These are phyloP conservation scores for Trametes punicea DNA, from an alignment of 768 basidiomycete genomes.

Conservation along the genomic window DNA sequence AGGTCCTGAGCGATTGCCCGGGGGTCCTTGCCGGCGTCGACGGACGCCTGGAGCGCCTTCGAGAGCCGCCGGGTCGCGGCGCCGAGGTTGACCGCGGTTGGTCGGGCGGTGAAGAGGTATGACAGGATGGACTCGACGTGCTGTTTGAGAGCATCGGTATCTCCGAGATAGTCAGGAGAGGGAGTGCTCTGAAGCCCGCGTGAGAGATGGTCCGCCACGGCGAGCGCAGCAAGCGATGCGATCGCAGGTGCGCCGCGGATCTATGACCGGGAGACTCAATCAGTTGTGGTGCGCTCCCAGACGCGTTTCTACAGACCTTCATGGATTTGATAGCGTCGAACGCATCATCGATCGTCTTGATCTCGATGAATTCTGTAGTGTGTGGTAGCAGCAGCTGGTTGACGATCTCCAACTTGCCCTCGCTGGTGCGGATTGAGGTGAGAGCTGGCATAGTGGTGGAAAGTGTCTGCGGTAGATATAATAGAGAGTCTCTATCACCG, in stretches of 20 bases:
- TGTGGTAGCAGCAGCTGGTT: constrained; percentile 88
- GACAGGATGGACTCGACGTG: constrained; percentile 61
- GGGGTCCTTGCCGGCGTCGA: constrained; percentile 40
- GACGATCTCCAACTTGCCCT: constrained; percentile 73
- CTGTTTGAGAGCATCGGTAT: constrained; percentile 46
- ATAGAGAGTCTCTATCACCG: neutral
- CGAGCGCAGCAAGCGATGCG: constrained; percentile 84
- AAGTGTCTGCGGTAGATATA: neutral
- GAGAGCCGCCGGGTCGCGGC: constrained; percentile 76
- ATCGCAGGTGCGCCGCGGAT: constrained; percentile 95
- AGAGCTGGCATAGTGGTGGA: constrained; percentile 22
- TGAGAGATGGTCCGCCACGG: constrained; percentile 64
- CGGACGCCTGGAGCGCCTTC: constrained; percentile 39
- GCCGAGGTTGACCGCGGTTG: constrained; percentile 94
- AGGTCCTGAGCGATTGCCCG: constrained; percentile 50
- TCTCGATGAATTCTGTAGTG: constrained; percentile 56
- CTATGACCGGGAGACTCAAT: constrained; percentile 29
- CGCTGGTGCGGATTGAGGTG: constrained; percentile 42
- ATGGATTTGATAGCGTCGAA: constrained; percentile 94
- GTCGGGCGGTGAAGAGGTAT: constrained; percentile 82
- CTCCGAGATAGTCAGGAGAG: constrained; percentile 52
- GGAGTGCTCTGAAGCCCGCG: constrained; percentile 46
- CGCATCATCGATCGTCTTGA: constrained; percentile 76
- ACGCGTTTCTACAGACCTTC: constrained; percentile 59
- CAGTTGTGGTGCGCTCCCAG: neutral